phyloP scores from a whole-genome alignment of 192 early-diverging fungal genomes.

The Oehlia diaphana region DNA sequence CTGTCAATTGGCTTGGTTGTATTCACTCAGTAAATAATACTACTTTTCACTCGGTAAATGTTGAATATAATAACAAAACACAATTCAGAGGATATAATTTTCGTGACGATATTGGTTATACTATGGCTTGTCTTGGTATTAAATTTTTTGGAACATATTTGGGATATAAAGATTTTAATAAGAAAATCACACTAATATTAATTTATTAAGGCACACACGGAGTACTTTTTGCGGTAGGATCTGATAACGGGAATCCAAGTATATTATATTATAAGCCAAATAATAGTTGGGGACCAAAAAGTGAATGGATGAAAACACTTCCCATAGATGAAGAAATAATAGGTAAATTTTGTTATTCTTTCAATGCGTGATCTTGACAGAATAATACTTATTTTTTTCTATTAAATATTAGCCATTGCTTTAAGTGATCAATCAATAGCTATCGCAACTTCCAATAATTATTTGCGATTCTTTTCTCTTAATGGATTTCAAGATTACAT shows the following conservation, averaged over 20 bases:
- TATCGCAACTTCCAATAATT: slow-evolving; percentile 71
- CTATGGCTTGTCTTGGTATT: slow-evolving; percentile 71
- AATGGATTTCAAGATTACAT: slow-evolving; percentile 81
- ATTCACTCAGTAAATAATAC: slow-evolving; percentile 73
- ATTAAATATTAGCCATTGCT: slow-evolving; percentile 58
- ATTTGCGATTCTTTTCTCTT: slow-evolving; percentile 75
- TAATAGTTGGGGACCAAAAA: slow-evolving; percentile 67
- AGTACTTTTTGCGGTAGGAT: slow-evolving; percentile 68
- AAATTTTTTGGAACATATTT: neutral
- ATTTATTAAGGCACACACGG: slow-evolving; percentile 52
- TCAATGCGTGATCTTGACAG: neutral
- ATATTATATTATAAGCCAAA: slow-evolving; percentile 72
- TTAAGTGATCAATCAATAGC: slow-evolving; percentile 66
- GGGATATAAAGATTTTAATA: neutral
- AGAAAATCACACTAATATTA: neutral
- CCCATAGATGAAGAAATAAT: slow-evolving; percentile 67
- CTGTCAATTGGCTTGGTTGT: slow-evolving; percentile 84
- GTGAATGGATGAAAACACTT: slow-evolving; percentile 76
- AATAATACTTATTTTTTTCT: neutral
- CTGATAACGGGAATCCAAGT: slow-evolving; percentile 49
- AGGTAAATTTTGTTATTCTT: slow-evolving; percentile 33
- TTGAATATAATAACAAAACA: slow-evolving; percentile 89
- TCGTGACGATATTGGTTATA: slow-evolving; percentile 73
- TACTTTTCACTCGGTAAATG: slow-evolving; percentile 74
- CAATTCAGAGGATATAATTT: slow-evolving; percentile 78